Base-by-base conservation (phyloP, 805 yeast genomes). In the Candida andamanensis region DNA sequence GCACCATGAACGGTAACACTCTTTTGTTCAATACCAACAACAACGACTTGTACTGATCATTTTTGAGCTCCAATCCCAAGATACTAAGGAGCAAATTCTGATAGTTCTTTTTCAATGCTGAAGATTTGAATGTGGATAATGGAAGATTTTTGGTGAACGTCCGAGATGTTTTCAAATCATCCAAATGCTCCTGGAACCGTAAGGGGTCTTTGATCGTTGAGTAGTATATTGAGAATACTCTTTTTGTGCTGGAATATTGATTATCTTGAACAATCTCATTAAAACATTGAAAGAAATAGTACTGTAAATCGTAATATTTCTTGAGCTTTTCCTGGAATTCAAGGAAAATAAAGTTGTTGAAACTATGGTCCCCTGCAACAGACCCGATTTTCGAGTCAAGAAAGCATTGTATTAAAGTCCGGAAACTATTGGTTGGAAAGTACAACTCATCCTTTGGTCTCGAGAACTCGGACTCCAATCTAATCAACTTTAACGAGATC, bases 11-110 rank as follows among this genome's bases (percentile, higher is more conserved):
- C 23, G 97, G 96, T 22, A 90, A 80, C 25, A 92, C 70, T 40
- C 94, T 65, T 52, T 85, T 86, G 56, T 92, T 97, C 45, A 92
- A 53, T 2, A 87, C 69, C 4, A 76, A 59, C 35, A 90, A 62
- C 4, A 80, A 67, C 2, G 80, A 63, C 54, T 85, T 85, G 55
- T 82, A 80, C 52, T 85, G 95, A 2, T 50, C 37, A 1, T 69
- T 54, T 9, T 75, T 52, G 26, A 64, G 56, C 3, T 74, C 68
- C 14, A 71, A 65, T 29, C 69, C 62, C 43, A 92, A 63, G 4
- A 76, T 54, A 12, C 63, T 49, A 9, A 84, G 53, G 78, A 94
- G 79, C 17, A 77, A 70, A 37, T 72, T 74, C 51, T 89, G 95
- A 51, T 82, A 80, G 17, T 76, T 73, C 1, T 74, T 50, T 50